Evolutionary conservation across 345 rosid species (phyloP).

Genomic region (Zanthoxylum bungeanum): DNA sequence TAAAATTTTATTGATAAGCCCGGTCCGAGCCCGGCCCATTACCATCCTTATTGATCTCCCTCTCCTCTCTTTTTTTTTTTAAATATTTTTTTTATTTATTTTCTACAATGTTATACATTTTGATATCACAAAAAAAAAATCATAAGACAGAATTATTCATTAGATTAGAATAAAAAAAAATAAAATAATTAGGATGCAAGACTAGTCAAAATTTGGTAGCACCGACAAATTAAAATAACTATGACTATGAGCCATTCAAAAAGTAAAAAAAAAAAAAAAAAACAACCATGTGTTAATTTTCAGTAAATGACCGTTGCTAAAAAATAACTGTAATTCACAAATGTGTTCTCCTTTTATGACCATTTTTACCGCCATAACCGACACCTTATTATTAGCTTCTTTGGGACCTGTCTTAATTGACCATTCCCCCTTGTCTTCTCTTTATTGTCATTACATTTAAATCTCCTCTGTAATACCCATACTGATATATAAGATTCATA

Average conservation of each 20-base stretch:
- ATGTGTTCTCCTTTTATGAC: neutral
- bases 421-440: neutral
- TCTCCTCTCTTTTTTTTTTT: too few relatives aligned
- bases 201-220: too few relatives aligned
- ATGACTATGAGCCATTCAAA: neutral
- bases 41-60: too few relatives aligned
- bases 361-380: neutral
- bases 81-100: too few relatives aligned
- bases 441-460: neutral
- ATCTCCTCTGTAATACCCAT: neutral
- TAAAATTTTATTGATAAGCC: too few relatives aligned
- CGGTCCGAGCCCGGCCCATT: too few relatives aligned
- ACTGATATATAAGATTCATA: neutral
- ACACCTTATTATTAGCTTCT: neutral
- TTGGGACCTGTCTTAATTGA: neutral
- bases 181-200: too few relatives aligned
- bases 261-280: neutral
- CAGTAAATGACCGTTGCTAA: neutral
- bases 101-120: too few relatives aligned
- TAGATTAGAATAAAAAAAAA: too few relatives aligned
- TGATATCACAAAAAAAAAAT: too few relatives aligned
- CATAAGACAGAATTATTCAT: too few relatives aligned
- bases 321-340: neutral
- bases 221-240: too few relatives aligned
- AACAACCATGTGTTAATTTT: neutral